Conservation (phyloP, 805 yeast genomes). For the Wickerhamomyces hampshirensis region DNA sequence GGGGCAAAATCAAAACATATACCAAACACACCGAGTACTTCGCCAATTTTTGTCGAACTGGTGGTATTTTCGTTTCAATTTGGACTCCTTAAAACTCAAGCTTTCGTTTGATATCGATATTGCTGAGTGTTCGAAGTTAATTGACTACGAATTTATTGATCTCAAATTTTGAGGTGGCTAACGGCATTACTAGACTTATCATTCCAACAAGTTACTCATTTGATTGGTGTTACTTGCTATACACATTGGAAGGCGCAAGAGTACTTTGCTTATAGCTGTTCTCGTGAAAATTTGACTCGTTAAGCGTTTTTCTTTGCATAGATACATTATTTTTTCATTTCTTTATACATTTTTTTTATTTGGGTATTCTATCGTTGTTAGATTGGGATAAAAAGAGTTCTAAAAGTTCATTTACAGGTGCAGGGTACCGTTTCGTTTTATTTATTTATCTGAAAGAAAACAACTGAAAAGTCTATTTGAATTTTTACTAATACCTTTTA, state of each 20-base stretch:
- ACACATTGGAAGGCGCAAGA: background rate
- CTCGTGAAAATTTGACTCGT: background rate
- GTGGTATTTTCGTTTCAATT: background rate
- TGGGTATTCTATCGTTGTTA: slow-evolving; percentile 1
- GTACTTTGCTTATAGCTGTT: background rate
- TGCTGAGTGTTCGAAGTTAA: background rate
- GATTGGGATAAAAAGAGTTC: background rate
- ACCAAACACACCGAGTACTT: background rate
- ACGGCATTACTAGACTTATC: background rate
- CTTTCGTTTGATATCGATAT: background rate
- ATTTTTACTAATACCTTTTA: too few relatives aligned
- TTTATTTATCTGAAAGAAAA: background rate
- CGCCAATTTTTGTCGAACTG: background rate
- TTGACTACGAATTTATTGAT: background rate
- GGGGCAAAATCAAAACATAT: background rate
- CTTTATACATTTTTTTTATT: background rate
- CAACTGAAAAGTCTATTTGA: too few relatives aligned
- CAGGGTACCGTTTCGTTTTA: slow-evolving; percentile 1
- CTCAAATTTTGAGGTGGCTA: background rate
- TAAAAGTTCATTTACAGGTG: background rate
- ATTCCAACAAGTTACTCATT: slow-evolving; percentile 12
- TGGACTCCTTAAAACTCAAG: background rate
- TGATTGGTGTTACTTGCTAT: slow-evolving; percentile 14
- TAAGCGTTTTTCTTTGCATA: background rate
- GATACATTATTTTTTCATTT: slow-evolving; percentile 2